A percentile compares a stretch with the other conserved stretches of the same genome.
phyloP scores from a whole-genome alignment of 768 basidiomycete genomes.

The Pilatotrama ljubarskyi region DNA sequence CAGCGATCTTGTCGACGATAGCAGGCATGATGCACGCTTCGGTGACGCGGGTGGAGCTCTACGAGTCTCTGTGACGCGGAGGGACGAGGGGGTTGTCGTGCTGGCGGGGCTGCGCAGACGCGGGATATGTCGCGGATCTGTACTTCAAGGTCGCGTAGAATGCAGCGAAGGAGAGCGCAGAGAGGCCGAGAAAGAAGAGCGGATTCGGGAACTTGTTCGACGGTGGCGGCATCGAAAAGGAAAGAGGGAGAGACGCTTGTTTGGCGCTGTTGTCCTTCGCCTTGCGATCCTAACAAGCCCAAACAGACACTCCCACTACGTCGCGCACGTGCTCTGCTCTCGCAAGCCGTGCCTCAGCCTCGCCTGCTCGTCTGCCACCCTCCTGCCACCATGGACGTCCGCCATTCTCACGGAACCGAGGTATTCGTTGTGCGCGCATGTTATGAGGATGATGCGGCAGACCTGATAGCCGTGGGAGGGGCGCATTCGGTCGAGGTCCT shows the following conservation, averaged over 20 bases:
- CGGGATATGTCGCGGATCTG: conserved; percentile 58
- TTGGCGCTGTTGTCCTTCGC: conserved; percentile 21
- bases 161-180: conserved; percentile 52
- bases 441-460: conserved; percentile 59
- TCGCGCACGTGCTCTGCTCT: conserved; percentile 12
- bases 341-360: not conserved
- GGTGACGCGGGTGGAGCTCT: conserved; percentile 3
- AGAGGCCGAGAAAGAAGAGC: conserved; percentile 56
- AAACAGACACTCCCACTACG: conserved; percentile 28
- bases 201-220: conserved; percentile 55
- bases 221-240: conserved; percentile 15
- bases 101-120: conserved; percentile 59
- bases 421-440: conserved; percentile 66
- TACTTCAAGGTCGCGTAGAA: conserved; percentile 58
- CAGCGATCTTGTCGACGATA: conserved; percentile 44
- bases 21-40: conserved; percentile 38
- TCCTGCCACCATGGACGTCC: conserved; percentile 52
- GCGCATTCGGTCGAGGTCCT: conserved; percentile 73
- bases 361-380: not conserved
- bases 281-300: conserved; percentile 25
- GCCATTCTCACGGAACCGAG: conserved; percentile 57
- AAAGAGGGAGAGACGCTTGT: conserved; percentile 7
- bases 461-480: conserved; percentile 73
- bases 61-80: conserved; percentile 45
- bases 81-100: conserved; percentile 68